A percentile compares a stretch with the other conserved stretches of the same genome.
phyloP scores from a whole-genome alignment of 1,284 basidiomycete genomes.

The Pseudozyma tsukubaensis region DNA sequence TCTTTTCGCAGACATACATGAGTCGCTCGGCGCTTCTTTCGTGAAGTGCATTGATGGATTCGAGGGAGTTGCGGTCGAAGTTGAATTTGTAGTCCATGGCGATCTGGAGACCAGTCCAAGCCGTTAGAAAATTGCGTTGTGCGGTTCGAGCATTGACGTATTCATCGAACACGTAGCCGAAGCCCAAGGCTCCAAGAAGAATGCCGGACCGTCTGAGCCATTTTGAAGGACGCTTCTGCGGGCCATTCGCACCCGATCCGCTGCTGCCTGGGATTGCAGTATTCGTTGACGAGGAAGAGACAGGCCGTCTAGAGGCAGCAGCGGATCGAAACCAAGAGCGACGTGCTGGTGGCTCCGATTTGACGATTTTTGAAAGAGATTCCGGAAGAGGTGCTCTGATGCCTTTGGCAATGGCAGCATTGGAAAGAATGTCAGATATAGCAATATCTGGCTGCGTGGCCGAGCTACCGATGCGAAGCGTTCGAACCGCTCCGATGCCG shows the following conservation, averaged over 20 bases:
- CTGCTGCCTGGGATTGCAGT: too few species aligned
- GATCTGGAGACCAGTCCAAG: conserved; percentile 51
- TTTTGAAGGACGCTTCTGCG: conserved; percentile 4
- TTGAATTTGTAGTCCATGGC: conserved; percentile 65
- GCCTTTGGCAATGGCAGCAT: conserved; percentile 28
- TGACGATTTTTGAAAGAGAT: conserved; percentile 20
- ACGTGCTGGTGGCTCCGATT: conserved; percentile 20
- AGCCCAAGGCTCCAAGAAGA: conserved; percentile 12
- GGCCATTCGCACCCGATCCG: too few species aligned
- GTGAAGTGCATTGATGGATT: conserved; percentile 58
- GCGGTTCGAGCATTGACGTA: conserved; percentile 45
- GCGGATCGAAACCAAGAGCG: conserved; percentile 34
- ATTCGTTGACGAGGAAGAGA: conserved; percentile 5
- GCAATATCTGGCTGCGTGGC: conserved; percentile 32
- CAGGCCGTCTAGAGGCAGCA: background rate
- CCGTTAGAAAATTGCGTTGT: conserved; percentile 55
- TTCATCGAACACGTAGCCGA: conserved; percentile 43
- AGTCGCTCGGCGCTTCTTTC: conserved; percentile 57
- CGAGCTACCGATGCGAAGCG: conserved; percentile 27
- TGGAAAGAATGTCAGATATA: conserved; percentile 37
- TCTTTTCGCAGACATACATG: conserved; percentile 58
- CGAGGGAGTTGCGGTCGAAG: conserved; percentile 51
- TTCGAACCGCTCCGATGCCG: conserved; percentile 11
- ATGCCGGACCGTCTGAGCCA: conserved; percentile 19
- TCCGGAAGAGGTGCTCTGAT: conserved; percentile 18